Evolutionary conservation across 2,329 filamentous ascomycete species (phyloP).

Genomic region (Plenodomus biglobosus): DNA sequence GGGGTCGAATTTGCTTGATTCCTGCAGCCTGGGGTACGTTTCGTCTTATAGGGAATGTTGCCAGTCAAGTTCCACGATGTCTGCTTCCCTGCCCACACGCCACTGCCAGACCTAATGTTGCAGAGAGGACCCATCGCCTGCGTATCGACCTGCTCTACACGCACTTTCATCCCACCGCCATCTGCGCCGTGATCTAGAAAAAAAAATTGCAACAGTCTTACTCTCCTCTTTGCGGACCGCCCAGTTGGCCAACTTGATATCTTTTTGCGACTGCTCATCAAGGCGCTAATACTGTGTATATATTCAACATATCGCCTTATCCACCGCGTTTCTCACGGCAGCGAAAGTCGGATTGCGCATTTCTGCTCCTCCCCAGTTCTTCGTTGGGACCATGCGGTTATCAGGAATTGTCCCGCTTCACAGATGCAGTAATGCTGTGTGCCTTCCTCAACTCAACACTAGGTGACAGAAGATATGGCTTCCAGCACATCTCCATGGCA

Average conservation of each 20-base stretch:
- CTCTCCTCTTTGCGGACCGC: constrained; percentile 32
- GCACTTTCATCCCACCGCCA: constrained; percentile 26
- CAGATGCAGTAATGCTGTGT: constrained; percentile 32
- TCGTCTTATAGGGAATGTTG: constrained; percentile 46
- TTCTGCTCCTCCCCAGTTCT: constrained; percentile 32
- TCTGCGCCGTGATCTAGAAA: constrained; percentile 19
- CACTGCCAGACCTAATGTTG: constrained; percentile 26
- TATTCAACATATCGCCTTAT: constrained; percentile 22
- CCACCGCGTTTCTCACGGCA: constrained; percentile 24
- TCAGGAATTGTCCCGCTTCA: constrained; percentile 32
- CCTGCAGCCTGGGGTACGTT: constrained; percentile 30
- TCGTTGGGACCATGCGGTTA: constrained; percentile 41
- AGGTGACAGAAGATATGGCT: neutral
- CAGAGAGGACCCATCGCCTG: constrained; percentile 30
- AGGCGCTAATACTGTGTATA: constrained; percentile 35
- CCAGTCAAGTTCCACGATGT: constrained; percentile 46
- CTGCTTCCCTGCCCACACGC: constrained; percentile 46
- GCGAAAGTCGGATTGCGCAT: constrained; percentile 31
- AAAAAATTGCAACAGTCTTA: constrained; percentile 27
- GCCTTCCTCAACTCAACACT: constrained; percentile 36
- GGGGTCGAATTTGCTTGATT: constrained; percentile 38
- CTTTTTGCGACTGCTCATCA: constrained; percentile 18
- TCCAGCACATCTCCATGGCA: neutral
- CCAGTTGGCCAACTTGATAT: constrained; percentile 33
- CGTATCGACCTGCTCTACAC: constrained; percentile 18